Percentiles rank a stretch among this genome's conserved stretches.
These are phyloP conservation scores for Aspergillus panamensis DNA, from an alignment of 495 filamentous ascomycete genomes.

Conservation along the genomic window DNA sequence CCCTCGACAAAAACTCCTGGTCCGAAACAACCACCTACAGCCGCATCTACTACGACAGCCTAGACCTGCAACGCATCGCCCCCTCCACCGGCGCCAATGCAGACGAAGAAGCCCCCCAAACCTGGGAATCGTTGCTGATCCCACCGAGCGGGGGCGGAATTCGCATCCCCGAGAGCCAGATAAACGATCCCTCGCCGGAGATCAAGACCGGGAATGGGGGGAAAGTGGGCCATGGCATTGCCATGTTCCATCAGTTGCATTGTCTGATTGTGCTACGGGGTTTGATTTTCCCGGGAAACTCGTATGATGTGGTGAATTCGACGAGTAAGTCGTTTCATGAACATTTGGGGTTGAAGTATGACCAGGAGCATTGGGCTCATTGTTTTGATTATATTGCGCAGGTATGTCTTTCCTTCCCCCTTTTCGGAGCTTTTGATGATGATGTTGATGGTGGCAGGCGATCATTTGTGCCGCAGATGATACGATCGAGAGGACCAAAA, in stretches of 20 bases:
- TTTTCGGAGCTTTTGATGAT: neutral
- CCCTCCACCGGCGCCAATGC: neutral
- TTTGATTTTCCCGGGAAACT: slow-evolving; percentile 3
- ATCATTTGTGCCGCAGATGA: slow-evolving; percentile 24
- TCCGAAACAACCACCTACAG: neutral
- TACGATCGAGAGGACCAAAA: slow-evolving; percentile 28
- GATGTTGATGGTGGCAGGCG: neutral
- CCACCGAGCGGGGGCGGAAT: slow-evolving; percentile 9
- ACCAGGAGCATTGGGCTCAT: slow-evolving; percentile 21
- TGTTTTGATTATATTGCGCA: slow-evolving; percentile 26
- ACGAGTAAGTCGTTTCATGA: neutral
- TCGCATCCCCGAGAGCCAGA: neutral
- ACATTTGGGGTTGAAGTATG: neutral
- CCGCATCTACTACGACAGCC: slow-evolving; percentile 3
- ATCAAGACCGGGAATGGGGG: neutral
- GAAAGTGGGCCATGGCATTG: slow-evolving; percentile 25
- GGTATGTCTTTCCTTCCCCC: slow-evolving; percentile 9
- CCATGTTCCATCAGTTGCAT: slow-evolving; percentile 52
- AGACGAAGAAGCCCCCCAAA: neutral
- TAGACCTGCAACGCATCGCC: slow-evolving; percentile 5
- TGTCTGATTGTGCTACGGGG: slow-evolving; percentile 33
- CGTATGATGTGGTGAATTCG: slow-evolving; percentile 1
- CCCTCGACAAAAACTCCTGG: neutral
- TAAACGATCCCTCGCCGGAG: neutral
- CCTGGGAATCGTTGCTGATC: slow-evolving; percentile 13